Base-by-base conservation (phyloP, 2,329 filamentous ascomycete species). In the Beauveria sp. region DNA sequence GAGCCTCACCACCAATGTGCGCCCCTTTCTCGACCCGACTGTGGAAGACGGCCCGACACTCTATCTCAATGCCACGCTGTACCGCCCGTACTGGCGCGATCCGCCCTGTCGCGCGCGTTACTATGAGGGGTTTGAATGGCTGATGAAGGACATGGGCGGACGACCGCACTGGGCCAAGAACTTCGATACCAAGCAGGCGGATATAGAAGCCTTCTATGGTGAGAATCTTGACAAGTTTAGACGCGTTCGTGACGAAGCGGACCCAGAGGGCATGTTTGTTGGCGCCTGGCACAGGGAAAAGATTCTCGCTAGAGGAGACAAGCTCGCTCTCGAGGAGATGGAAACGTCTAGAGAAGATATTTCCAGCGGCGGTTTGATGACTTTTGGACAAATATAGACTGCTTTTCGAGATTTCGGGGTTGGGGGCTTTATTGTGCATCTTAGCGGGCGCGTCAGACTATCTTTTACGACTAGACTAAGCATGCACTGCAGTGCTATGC, bases 151-250 rank as follows among this genome's bases (percentile, higher is more conserved):
- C 50, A 79, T 96, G 67, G 90, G 88, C 58, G 92, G 88, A 9
- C 84, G 84, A 51, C 92, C 92, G 20, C 92, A 96, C 75, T 96
- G 92, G 90, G 92, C 92, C 8, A 96, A 96, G 81, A 96, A 96
- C 73, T 96, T 96, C 73, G 78, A 80, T 52, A 80, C 82, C 9
- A 80, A 83, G 4, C 80, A 83, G 12, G 69, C 77, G 0, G 85
- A 90, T 34, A 80, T 96, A 49, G 81, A 84, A 63, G 72, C 74
- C 1, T 85, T 90, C 73, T 96, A 95, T 71, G 88, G 88, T 46
- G 73, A 80, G n/a, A 77, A 87, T 53, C 78, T 96, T 63, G 75
- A 80, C 20, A 76, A 83, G 52, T 96, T 88, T 83, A 79, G 88
- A 46, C 76, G 80, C 31, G 80, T 96, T 7, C 82, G 92, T 59